Conservation (phyloP, 768 basidiomycete species). For the Auriscalpium microsporum region DNA sequence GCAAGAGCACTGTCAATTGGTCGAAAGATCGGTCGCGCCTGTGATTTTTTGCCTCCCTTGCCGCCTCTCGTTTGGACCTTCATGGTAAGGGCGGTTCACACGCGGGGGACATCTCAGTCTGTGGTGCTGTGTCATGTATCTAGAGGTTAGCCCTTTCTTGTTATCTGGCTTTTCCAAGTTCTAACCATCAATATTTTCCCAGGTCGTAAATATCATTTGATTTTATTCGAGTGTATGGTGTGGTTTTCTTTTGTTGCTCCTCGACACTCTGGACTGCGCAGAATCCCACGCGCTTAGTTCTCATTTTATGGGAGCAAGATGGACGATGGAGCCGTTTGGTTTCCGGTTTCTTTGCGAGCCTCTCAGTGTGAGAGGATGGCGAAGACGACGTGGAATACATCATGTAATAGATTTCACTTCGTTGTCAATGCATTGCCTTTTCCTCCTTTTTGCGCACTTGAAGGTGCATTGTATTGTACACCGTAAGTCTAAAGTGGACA, state of each 20-base stretch:
- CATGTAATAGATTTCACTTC: constrained; percentile 10
- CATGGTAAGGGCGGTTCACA: constrained; percentile 42
- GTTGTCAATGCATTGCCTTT: neutral
- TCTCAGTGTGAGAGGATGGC: constrained; percentile 8
- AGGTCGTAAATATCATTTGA: too few relatives aligned
- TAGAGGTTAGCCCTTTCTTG: constrained; percentile 1
- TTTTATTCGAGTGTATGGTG: neutral
- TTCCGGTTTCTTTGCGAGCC: constrained; percentile 21
- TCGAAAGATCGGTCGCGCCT: constrained; percentile 1
- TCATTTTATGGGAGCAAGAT: constrained; percentile 96
- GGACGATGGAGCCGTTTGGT: constrained; percentile 12
- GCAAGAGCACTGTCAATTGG: constrained; percentile 42
- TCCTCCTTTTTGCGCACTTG: too few relatives aligned
- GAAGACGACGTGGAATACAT: constrained; percentile 20
- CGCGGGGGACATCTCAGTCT: constrained; percentile 32
- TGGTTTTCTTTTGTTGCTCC: constrained; percentile 46
- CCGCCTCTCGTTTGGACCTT: constrained; percentile 19
- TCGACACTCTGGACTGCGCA: constrained; percentile 95
- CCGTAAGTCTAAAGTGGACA: too few relatives aligned
- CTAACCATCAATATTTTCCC: too few relatives aligned
- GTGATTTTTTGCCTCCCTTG: constrained; percentile 34
- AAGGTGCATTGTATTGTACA: too few relatives aligned
- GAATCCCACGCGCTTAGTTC: constrained; percentile 64
- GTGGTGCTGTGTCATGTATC: constrained; percentile 2
- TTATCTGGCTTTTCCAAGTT: neutral